Base-by-base conservation (phyloP, 352 stramenopile species). In the Thraustochytrium striatum region DNA sequence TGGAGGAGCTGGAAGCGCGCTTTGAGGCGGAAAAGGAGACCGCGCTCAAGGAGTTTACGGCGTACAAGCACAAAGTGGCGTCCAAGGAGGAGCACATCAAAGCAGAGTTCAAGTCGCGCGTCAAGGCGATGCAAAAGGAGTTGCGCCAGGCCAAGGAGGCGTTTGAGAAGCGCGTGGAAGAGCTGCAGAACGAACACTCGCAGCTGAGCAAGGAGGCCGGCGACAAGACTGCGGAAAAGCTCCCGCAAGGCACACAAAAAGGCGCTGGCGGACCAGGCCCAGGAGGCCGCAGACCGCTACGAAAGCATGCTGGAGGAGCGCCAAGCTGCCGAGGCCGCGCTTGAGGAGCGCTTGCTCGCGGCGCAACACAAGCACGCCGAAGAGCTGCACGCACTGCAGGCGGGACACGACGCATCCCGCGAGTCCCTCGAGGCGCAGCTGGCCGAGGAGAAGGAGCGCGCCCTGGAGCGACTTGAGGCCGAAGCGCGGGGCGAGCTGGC, bases 1-100 rank as follows among this genome's bases (percentile, higher is more conserved):
- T 88, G 39, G 83, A 89, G 43, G 81, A 83, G 35, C 69, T 86
- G 2, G 50, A 81, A 21, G 57, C 84, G 36, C 80, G 70, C 32
- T 70, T 83, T 53, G 83, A 86, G 21, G 68, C 58, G 38, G 83
- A 87, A 36, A 82, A 83, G 11, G 44, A 86, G 39, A 44, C 69
- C n/a, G 81, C 82, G 1, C 52, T 85, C 11, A 7, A 58, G 19
- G 65, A 84, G 39, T 35, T 84, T 0, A 73, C 25, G 2, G 38
- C 30, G 25, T 79, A 79, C 50, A 82, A 82, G 50, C 44, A 79
- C 36, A 82, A 81, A 72, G 30, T 73, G 9, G 19, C 35, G n/a
- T 38, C 43, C 30, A 57, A 80, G 50, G 72, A 84, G 47, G 32
- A 84, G 0, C 57, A 81, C 32, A 3, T 84, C 1, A 19, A 33